Evolutionary conservation across 495 filamentous ascomycete species (phyloP).

Genomic region (Xylaria scruposa): DNA sequence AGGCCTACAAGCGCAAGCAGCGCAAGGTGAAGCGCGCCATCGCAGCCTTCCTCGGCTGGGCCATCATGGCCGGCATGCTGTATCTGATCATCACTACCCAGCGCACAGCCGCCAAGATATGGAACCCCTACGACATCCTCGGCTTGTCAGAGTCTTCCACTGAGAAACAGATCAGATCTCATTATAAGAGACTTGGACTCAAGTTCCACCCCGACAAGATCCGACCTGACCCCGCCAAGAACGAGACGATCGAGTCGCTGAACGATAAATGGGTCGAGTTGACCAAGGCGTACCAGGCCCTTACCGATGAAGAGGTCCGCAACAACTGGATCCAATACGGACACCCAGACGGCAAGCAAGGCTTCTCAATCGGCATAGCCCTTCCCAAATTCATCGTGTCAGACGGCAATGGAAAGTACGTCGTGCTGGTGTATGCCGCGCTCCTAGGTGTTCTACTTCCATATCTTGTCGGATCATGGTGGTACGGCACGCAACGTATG

Average conservation of each 20-base stretch:
- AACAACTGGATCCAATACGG: constrained; percentile 97
- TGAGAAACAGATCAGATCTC: constrained; percentile 88
- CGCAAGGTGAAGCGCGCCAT: constrained; percentile 85
- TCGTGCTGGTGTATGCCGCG: constrained; percentile 84
- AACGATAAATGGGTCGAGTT: constrained; percentile 92
- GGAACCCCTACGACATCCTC: constrained; percentile 95
- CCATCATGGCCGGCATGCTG: constrained; percentile 87
- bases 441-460: constrained; percentile 89
- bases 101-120: constrained; percentile 75
- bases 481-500: constrained; percentile 92
- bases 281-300: constrained; percentile 94
- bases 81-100: constrained; percentile 87
- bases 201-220: constrained; percentile 94
- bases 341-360: constrained; percentile 97
- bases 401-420: constrained; percentile 94
- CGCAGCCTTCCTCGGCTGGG: constrained; percentile 77
- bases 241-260: constrained; percentile 84
- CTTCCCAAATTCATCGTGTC: constrained; percentile 91
- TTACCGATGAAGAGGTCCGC: constrained; percentile 95
- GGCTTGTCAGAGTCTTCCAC: constrained; percentile 82
- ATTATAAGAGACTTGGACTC: constrained; percentile 84
- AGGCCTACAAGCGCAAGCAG: constrained; percentile 89
- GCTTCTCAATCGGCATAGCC: constrained; percentile 96
- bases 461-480: constrained; percentile 95
- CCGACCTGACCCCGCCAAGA: constrained; percentile 78